Evolutionary conservation across 495 filamentous ascomycete genomes (phyloP), one percentile per base, ranked within the genome.

Genomic region (Symbiotaphrina buchneri): DNA sequence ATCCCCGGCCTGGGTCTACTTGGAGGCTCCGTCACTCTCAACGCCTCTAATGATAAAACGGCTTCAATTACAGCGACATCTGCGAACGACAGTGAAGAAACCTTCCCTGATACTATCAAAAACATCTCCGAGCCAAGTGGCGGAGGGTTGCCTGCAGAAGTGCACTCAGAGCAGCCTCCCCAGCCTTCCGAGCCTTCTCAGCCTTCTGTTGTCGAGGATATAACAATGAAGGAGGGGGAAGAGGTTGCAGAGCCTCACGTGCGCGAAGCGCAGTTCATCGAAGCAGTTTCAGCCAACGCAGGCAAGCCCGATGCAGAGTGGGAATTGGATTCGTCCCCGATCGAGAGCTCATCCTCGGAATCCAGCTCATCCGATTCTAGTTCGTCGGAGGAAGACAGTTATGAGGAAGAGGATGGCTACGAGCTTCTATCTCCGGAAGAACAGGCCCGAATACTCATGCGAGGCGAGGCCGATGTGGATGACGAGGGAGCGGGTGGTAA

Each of bases 391-490:
- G 33, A 21, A 5, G 32, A 36, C 30, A 42, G 39, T 6, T 43
- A 42, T 18, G 43, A 45, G 4, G 74, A 74, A 18, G 69, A 71
- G n/a, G 71, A 71, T 33, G 64, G 69, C 29, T 79, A 80, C 36
- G 59, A 69, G 10, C 59, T 80, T 18, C 59, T 90, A 11, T 71
- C 67, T 29, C 62, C 76, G 8, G 76, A 77, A 46, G 79, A 87
- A 45, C 71, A 78, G 39, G 76, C 75, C 1, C 65, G 69, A 6
- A 65, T 85, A 21, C 56, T 93, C 18, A 85, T 93, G 81, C 56
- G 65, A 37, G 71, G 63, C 30, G 77, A 55, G 15, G 58, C 68
- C 27, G 68, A 55, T 22, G 68, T 59, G 5, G 74, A 67, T 5
- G 75, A 81, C 28, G 83, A 85, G 27, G 77, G 76, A 33, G 70